Evolutionary conservation across 306 rosid species (phyloP).

Genomic region (Begonia fuchsioides): DNA sequence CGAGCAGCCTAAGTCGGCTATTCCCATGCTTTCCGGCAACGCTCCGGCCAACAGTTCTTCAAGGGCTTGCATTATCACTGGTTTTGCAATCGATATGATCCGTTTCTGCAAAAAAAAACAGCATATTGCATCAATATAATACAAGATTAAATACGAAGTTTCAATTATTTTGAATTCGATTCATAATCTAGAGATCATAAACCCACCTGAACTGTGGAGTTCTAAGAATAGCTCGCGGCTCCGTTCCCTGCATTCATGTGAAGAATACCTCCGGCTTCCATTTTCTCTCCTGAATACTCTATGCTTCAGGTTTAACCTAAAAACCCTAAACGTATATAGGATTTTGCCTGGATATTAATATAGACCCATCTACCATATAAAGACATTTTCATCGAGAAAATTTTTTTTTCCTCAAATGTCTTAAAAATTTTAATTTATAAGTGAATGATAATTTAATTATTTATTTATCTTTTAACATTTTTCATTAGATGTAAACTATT

Average conservation of each 20-base stretch:
- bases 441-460: no score
- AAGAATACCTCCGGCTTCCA: conserved; percentile 34
- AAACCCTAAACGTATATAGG: no score
- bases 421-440: no score
- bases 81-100: conserved; percentile 22
- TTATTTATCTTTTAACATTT: no score
- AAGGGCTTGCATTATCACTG: conserved; percentile 29
- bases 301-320: no score
- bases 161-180: neutral
- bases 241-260: conserved; percentile 72
- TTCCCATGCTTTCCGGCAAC: conserved; percentile 28
- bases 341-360: no score
- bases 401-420: no score
- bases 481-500: no score
- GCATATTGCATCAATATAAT: neutral
- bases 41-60: conserved; percentile 11
- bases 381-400: no score
- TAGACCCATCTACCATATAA: no score
- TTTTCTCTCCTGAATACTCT: conserved; percentile 4
- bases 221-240: conserved; percentile 55
- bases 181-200: no score
- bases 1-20: conserved; percentile 81
- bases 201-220: conserved; percentile 51
- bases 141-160: no score
- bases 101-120: conserved; percentile 16